Percentiles rank a stretch among this genome's conserved stretches.
These are phyloP conservation scores for Penicillium sp. DNA, from an alignment of 2,329 filamentous ascomycete genomes.

Conservation along the genomic window DNA sequence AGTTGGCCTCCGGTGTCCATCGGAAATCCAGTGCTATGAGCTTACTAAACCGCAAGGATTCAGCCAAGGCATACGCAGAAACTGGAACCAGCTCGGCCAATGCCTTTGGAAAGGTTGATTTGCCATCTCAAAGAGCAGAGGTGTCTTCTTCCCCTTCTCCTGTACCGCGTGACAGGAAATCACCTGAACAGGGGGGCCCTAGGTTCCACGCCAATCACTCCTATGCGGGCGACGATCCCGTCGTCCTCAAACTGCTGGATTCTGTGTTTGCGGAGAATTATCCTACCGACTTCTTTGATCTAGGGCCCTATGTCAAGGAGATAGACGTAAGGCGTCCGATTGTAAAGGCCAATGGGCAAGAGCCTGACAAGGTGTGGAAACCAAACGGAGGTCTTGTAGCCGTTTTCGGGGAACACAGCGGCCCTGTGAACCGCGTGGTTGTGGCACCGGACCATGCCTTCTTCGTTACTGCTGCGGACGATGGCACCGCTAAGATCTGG, in stretches of 20 bases:
- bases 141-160: too few species aligned
- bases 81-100: constrained; percentile 56
- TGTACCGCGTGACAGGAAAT: too few species aligned
- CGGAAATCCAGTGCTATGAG: constrained; percentile 50
- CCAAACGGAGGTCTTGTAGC: constrained; percentile 77
- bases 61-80: constrained; percentile 54
- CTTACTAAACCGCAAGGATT: constrained; percentile 51
- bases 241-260: constrained; percentile 59
- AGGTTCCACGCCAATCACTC: too few species aligned
- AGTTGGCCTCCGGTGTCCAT: constrained; percentile 29
- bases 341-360: constrained; percentile 46
- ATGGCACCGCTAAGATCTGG: constrained; percentile 87
- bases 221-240: constrained; percentile 68
- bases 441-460: constrained; percentile 85
- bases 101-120: constrained; percentile 57
- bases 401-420: constrained; percentile 78
- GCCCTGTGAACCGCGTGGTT: constrained; percentile 69
- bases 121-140: constrained; percentile 39
- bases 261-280: constrained; percentile 67
- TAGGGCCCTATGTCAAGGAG: constrained; percentile 72
- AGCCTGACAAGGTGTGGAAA: constrained; percentile 60
- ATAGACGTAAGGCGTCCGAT: constrained; percentile 49
- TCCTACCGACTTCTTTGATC: constrained; percentile 51
- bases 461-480: constrained; percentile 86
- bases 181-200: constrained; percentile 34